phyloP scores from a whole-genome alignment of 257 asterid genomes.

The Catharanthus roseus region DNA sequence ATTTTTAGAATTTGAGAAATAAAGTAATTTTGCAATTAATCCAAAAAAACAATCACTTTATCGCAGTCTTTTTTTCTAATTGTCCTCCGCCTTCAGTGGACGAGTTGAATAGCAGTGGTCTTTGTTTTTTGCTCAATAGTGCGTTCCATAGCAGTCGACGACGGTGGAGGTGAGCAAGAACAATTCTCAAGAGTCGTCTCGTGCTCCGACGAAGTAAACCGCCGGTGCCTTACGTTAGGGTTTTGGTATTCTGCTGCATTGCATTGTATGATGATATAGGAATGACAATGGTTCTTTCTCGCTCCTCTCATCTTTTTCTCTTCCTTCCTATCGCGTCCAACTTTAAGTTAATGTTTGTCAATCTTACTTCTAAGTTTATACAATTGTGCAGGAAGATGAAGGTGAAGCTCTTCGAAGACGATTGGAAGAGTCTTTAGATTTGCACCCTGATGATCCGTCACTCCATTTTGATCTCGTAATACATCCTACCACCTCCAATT shows the following conservation, averaged over 20 bases:
- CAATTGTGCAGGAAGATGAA: constrained; percentile 1
- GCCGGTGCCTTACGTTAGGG: not conserved
- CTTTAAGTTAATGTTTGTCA: not conserved
- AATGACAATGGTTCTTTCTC: not conserved
- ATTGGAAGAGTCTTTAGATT: constrained; percentile 41
- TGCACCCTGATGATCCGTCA: constrained; percentile 51
- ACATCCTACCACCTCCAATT: not conserved
- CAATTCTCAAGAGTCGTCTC: not conserved
- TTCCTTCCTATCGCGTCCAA: not conserved
- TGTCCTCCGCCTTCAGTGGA: too few relatives aligned
- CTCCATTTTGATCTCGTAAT: constrained; percentile 63
- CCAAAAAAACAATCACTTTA: too few relatives aligned
- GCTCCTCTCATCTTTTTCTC: not conserved
- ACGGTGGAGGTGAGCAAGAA: too few relatives aligned
- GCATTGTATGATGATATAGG: not conserved
- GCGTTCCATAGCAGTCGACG: not conserved
- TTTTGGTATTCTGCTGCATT: not conserved
- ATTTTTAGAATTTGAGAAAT: too few relatives aligned
- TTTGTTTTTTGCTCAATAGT: too few relatives aligned
- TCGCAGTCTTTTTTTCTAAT: too few relatives aligned
- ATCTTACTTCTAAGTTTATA: not conserved
- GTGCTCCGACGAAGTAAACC: not conserved
- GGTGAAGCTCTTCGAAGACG: constrained; percentile 20
- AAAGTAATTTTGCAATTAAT: too few relatives aligned
- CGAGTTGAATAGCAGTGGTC: too few relatives aligned